Conservation (phyloP, 2,329 filamentous ascomycete genomes). For the Colletotrichum sp. region DNA sequence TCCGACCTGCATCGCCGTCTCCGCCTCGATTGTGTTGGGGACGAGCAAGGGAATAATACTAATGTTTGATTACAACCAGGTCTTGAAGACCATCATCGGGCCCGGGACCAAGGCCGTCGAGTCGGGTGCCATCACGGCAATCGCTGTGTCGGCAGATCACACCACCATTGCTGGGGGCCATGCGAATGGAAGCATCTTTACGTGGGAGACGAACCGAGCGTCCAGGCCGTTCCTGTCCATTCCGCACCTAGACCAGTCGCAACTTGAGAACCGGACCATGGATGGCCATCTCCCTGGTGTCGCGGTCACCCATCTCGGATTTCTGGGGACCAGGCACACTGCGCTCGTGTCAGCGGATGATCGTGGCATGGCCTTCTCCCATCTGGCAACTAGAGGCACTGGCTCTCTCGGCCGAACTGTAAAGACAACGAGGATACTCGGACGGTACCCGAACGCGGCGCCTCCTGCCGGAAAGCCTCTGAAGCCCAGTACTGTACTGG, state of each 20-base stretch:
- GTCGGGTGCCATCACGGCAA: slow-evolving; percentile 83
- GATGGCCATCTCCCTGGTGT: slow-evolving; percentile 85
- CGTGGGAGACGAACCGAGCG: slow-evolving; percentile 88
- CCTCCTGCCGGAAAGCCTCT: slow-evolving; percentile 68
- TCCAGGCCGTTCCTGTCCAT: slow-evolving; percentile 89
- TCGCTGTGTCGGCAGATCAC: slow-evolving; percentile 93
- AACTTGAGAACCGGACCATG: slow-evolving; percentile 66
- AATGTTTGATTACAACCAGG: slow-evolving; percentile 97
- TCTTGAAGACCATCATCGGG: slow-evolving; percentile 90
- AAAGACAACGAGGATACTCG: slow-evolving; percentile 88
- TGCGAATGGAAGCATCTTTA: slow-evolving; percentile 90
- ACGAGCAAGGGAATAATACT: slow-evolving; percentile 94
- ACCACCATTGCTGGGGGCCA: slow-evolving; percentile 91
- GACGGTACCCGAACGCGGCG: slow-evolving; percentile 81
- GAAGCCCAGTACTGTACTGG: slow-evolving; percentile 94
- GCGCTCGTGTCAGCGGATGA: slow-evolving; percentile 95
- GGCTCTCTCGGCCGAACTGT: slow-evolving; percentile 85
- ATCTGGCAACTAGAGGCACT: slow-evolving; percentile 89
- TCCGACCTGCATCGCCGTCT: slow-evolving; percentile 88
- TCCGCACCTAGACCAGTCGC: slow-evolving; percentile 71
- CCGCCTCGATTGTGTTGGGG: slow-evolving; percentile 86
- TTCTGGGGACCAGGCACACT: slow-evolving; percentile 90
- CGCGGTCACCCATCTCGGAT: slow-evolving; percentile 88
- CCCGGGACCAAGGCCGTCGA: slow-evolving; percentile 94
- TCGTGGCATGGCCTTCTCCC: slow-evolving; percentile 96